Evolutionary conservation across 202 grass and related monocot species (phyloP), one percentile per base, ranked within the genome.

Genomic region (Zoysia matrella): DNA sequence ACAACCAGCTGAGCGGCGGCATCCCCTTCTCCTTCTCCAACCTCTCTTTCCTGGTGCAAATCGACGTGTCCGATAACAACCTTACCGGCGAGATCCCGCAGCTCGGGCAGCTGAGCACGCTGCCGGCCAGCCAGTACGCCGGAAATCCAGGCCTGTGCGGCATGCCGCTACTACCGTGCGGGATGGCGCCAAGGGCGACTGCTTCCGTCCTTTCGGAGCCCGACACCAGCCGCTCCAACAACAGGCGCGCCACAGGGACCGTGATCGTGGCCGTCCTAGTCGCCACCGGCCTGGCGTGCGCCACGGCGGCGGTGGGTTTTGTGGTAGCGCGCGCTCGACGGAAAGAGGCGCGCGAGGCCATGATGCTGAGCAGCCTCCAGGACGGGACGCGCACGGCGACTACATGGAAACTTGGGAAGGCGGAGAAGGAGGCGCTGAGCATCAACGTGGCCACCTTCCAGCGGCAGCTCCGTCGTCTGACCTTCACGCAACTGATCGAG

Each of bases 401-500:
- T 2, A 90, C 88, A 0, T 97, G 94, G 94, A 97, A 94, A 79
- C 87, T 97, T 11, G 94, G 89, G 0, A 92, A 88, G 54, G 91
- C 90, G 70, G 89, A 91, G 92, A 92, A 90, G 87, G 91, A 97
- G 74, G 82, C 94, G 4, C 80, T 94, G 61, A 97, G 94, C 90
- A 97, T 97, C 64, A 97, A 97, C 65, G 94, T 97, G 10, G 94
- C 94, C 2, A 97, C 94, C 0, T 97, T 97, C 86, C 89, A 94
- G 83, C 76, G 89, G 45, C 91, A 90, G 74, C 84, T 97, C 47
- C 81, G 87, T 51, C 93, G 89, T 2, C 76, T 94, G 12, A 97
- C 89, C 5, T 97, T 97, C 90, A 90, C 94, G 82, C 94, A 94
- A 82, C 91, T 97, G 4, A 94, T 97, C 63, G 94, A 97, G 83